phyloP scores from a whole-genome alignment of 2,329 filamentous ascomycete species.

The Ceratocystis papillata region DNA sequence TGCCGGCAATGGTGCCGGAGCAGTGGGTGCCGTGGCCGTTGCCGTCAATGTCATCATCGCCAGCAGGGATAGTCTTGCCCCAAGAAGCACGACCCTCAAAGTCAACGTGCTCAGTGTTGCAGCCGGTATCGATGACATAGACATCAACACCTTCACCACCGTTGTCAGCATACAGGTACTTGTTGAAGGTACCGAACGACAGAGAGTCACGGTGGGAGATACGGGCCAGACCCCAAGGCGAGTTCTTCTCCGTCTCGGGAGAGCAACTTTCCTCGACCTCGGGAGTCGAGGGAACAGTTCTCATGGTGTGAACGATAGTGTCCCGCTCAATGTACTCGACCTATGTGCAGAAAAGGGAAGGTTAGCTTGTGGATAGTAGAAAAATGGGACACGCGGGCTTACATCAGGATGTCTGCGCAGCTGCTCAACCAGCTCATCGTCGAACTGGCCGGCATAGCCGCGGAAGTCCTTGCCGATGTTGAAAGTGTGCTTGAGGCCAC shows the following conservation, averaged over 20 bases:
- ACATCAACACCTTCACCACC: conserved; percentile 97
- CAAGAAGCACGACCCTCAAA: conserved; percentile 92
- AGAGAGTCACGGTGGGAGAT: conserved; percentile 87
- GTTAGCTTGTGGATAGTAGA: too few species aligned
- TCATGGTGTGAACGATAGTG: conserved; percentile 76
- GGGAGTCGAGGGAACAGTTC: conserved; percentile 32
- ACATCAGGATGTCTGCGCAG: conserved; percentile 94
- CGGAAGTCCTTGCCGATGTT: conserved; percentile 75
- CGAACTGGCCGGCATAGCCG: conserved; percentile 93
- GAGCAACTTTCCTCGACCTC: conserved; percentile 36
- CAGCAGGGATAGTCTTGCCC: conserved; percentile 88
- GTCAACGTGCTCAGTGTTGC: conserved; percentile 86
- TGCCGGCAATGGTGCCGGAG: conserved; percentile 93
- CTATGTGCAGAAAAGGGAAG: conserved; percentile 38
- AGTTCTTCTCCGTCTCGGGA: conserved; percentile 70
- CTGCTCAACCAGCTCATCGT: conserved; percentile 83
- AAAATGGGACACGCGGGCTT: conserved; percentile 37
- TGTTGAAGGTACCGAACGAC: conserved; percentile 90
- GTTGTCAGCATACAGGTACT: conserved; percentile 84
- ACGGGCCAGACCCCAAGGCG: conserved; percentile 97
- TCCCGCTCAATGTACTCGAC: conserved; percentile 96
- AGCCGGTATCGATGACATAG: conserved; percentile 97
- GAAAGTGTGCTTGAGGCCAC: conserved; percentile 91
- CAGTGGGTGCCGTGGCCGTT: conserved; percentile 99
- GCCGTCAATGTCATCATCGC: conserved; percentile 80